Evolutionary conservation across 2,329 filamentous ascomycete species (phyloP), one percentile per base, ranked within the genome.

Genomic region (Periconia digitata): DNA sequence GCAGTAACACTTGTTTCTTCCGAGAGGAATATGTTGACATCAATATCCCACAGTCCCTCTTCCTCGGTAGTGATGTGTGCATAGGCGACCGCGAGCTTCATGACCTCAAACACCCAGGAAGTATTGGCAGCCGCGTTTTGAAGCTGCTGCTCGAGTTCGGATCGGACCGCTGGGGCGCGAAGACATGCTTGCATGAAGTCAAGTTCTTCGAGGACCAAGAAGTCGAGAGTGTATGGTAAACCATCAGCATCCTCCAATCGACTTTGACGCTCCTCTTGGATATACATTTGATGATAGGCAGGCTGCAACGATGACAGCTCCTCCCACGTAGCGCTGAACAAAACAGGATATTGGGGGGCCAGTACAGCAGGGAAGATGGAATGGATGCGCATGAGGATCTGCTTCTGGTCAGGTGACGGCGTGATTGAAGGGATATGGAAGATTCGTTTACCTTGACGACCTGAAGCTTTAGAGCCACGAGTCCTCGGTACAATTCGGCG

Each of bases 1-100:
- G 92, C 89, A 12, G 91, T 96, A 16, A 96, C 88, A 2, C 91
- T 92, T 2, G 90, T 92, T 74, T 97, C 92, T 72, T 99, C 94
- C 1, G 91, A 92, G 40, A 99, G 79, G 72, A 95, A 99, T 2
- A 99, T 82, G 49, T 95, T 97, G 58, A 95, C 88, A 70, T 99
- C 94, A 54, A 96, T 90, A 60, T 96, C 90, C 94, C 94, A 99
- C 8, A 99, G 75, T 7, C 89, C 90, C 73, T 96, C 90, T 66
- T 97, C 94, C 70, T 99, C 94, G 22, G 84, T 85, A 2, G 89
- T 92, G 60, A 99, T 95, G 56, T 92, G 90, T 12, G 91, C 87
- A 72, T 95, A 97, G 1, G 85, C 84, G 17, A 91, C 85, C 8
- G 91, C 83, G 56, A 96, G 81, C 67, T 87, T 89, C 83, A 96